Evolutionary conservation across 306 rosid genomes (phyloP).

Genomic region (Citrullus amarus): DNA sequence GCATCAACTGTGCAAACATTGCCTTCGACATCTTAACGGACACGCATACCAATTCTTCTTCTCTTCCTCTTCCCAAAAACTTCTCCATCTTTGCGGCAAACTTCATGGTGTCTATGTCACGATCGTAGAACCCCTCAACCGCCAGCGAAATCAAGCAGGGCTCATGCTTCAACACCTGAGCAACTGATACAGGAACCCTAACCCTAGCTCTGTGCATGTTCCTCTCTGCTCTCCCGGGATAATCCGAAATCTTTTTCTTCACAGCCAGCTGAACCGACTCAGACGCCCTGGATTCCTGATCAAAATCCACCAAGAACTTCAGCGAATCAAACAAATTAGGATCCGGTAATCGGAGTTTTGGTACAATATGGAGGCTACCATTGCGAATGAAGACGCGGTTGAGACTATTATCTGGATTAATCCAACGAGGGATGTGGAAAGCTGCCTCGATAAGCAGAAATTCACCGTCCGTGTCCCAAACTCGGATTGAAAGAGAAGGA

Average conservation of each 20-base stretch:
- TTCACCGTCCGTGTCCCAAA: slow-evolving; percentile 96
- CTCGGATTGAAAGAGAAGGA: slow-evolving; percentile 50
- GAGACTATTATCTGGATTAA: slow-evolving; percentile 58
- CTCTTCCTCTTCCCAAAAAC: slow-evolving; percentile 45
- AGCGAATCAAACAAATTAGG: slow-evolving; percentile 53
- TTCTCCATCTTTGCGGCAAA: slow-evolving; percentile 68
- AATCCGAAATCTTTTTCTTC: slow-evolving; percentile 40
- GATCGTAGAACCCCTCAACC: slow-evolving; percentile 81
- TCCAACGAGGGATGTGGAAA: slow-evolving; percentile 92
- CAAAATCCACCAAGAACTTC: slow-evolving; percentile 24
- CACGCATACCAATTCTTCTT: slow-evolving; percentile 46
- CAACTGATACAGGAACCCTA: slow-evolving; percentile 67
- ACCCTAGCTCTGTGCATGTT: slow-evolving; percentile 56
- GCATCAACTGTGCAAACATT: slow-evolving; percentile 83
- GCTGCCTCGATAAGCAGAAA: slow-evolving; percentile 90
- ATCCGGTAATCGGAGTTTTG: slow-evolving; percentile 18
- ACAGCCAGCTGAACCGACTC: slow-evolving; percentile 48
- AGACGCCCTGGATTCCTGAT: slow-evolving; percentile 35
- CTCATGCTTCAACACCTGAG: slow-evolving; percentile 53
- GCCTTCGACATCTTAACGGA: slow-evolving; percentile 82
- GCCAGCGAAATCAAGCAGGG: slow-evolving; percentile 63
- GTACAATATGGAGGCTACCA: slow-evolving; percentile 51
- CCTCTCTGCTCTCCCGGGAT: slow-evolving; percentile 48
- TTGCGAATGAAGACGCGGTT: slow-evolving; percentile 65
- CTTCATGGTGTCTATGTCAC: slow-evolving; percentile 78